These are phyloP conservation scores for Ogataea nitratoaversa DNA, from an alignment of 805 yeast species.

Conservation along the genomic window DNA sequence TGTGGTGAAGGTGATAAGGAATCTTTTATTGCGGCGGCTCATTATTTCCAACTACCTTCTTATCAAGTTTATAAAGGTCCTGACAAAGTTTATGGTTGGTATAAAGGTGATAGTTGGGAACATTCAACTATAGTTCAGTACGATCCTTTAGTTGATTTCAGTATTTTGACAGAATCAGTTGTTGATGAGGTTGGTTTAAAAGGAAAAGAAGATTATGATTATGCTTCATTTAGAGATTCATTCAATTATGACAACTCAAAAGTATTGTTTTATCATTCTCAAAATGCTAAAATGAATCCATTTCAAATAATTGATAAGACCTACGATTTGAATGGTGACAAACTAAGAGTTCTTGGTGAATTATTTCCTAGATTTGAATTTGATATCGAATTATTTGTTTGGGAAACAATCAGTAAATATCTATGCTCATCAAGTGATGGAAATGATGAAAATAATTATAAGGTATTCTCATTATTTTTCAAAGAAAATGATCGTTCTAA, in stretches of 20 bases:
- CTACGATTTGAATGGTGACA: slow-evolving; percentile 11
- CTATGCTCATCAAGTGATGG: no score
- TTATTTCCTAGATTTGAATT: slow-evolving; percentile 15
- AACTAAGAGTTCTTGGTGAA: slow-evolving; percentile 25
- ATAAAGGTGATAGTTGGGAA: slow-evolving; percentile 13
- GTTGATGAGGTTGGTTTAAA: slow-evolving; percentile 3
- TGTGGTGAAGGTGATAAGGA: slow-evolving; percentile 78
- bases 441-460: no score
- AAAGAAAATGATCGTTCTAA: neutral
- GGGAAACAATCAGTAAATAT: slow-evolving; percentile 20
- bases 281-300: slow-evolving; percentile 48
- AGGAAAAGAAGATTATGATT: slow-evolving; percentile 1
- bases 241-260: slow-evolving; percentile 14
- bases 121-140: slow-evolving; percentile 23
- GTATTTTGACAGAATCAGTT: slow-evolving; percentile 9
- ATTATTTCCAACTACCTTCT: slow-evolving; percentile 38
- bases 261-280: slow-evolving; percentile 38
- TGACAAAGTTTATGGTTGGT: slow-evolving; percentile 20
- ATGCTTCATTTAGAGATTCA: slow-evolving; percentile 10
- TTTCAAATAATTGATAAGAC: slow-evolving; percentile 30
- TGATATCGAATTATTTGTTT: slow-evolving; percentile 26
- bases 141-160: slow-evolving; percentile 26
- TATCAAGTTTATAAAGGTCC: slow-evolving; percentile 43
- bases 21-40: slow-evolving; percentile 64
- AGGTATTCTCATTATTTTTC: no score